These are phyloP conservation scores for Boehmeria nivea DNA, from an alignment of 306 rosid genomes.

Conservation along the genomic window DNA sequence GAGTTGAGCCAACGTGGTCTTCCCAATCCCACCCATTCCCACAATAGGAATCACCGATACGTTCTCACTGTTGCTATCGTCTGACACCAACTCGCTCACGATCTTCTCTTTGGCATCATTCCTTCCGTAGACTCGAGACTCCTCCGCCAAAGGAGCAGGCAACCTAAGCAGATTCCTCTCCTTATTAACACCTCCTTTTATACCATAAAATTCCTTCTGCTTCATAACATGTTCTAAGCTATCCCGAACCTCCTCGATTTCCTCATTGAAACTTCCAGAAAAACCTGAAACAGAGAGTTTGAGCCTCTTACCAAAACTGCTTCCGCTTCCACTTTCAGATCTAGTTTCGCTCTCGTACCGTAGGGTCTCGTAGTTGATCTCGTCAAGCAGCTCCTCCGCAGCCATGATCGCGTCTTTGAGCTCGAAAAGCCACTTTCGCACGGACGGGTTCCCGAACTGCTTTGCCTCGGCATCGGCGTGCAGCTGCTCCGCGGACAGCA, in stretches of 20 bases:
- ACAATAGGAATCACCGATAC: no score
- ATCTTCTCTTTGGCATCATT: background rate
- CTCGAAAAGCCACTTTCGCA: slow-evolving; percentile 44
- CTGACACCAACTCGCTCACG: background rate
- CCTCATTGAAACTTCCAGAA: background rate
- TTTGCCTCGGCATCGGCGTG: slow-evolving; percentile 42
- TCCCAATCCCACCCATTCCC: no score
- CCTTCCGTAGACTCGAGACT: slow-evolving; percentile 5
- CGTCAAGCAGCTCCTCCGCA: slow-evolving; percentile 15
- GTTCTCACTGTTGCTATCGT: background rate
- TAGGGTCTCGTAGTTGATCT: slow-evolving; percentile 1
- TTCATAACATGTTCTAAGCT: slow-evolving; percentile 1
- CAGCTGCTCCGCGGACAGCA: slow-evolving; percentile 30
- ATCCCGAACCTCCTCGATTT: background rate
- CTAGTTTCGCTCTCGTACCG: slow-evolving; percentile 3
- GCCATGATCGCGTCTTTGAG: slow-evolving; percentile 10
- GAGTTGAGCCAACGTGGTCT: no score
- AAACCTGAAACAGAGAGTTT: background rate
- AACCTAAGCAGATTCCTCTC: background rate
- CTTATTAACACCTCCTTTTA: background rate
- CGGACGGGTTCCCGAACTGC: slow-evolving; percentile 27
- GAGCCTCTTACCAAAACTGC: background rate
- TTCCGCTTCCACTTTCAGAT: no score
- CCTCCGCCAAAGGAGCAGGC: background rate
- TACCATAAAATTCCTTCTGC: background rate